Percentiles rank a stretch among this genome's conserved stretches.
phyloP scores from a whole-genome alignment of 1,284 basidiomycete genomes.

The Ceratobasidium sp. region DNA sequence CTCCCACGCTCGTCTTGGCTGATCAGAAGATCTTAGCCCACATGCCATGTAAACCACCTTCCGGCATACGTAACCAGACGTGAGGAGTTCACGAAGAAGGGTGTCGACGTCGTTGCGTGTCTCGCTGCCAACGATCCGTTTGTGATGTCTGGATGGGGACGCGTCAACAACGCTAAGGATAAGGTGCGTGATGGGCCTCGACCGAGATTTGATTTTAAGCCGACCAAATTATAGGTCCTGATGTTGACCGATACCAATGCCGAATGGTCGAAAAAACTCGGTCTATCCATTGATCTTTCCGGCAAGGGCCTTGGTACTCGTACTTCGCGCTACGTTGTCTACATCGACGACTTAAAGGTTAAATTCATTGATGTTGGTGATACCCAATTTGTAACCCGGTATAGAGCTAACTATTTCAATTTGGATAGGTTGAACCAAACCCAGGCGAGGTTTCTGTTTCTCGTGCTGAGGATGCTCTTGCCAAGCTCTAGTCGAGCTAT shows the following conservation, averaged over 20 bases:
- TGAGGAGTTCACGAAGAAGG: slow-evolving; percentile 79
- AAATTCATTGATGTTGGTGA: slow-evolving; percentile 70
- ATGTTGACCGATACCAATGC: slow-evolving; percentile 75
- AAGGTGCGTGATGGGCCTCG: slow-evolving; percentile 63
- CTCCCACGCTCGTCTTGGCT: slow-evolving; percentile 49
- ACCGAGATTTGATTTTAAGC: slow-evolving; percentile 27
- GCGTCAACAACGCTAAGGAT: slow-evolving; percentile 76
- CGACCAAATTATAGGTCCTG: slow-evolving; percentile 65
- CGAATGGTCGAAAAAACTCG: slow-evolving; percentile 74
- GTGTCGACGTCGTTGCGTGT: slow-evolving; percentile 78
- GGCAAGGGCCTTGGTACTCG: slow-evolving; percentile 72
- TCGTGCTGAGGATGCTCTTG: slow-evolving; percentile 75
- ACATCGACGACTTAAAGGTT: slow-evolving; percentile 79
- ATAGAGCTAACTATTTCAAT: background rate
- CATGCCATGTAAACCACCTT: slow-evolving; percentile 80
- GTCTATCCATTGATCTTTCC: slow-evolving; percentile 73
- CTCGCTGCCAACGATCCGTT: slow-evolving; percentile 83
- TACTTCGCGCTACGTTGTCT: slow-evolving; percentile 77
- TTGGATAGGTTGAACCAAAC: slow-evolving; percentile 56
- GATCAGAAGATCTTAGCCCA: slow-evolving; percentile 65
- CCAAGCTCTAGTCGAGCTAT: slow-evolving; percentile 61
- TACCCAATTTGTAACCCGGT: background rate
- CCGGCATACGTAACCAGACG: slow-evolving; percentile 77
- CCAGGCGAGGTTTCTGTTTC: slow-evolving; percentile 71
- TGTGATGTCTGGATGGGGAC: slow-evolving; percentile 83